Base-by-base conservation (phyloP, 805 yeast genomes). In the Tetrapisispora pingtungensis region DNA sequence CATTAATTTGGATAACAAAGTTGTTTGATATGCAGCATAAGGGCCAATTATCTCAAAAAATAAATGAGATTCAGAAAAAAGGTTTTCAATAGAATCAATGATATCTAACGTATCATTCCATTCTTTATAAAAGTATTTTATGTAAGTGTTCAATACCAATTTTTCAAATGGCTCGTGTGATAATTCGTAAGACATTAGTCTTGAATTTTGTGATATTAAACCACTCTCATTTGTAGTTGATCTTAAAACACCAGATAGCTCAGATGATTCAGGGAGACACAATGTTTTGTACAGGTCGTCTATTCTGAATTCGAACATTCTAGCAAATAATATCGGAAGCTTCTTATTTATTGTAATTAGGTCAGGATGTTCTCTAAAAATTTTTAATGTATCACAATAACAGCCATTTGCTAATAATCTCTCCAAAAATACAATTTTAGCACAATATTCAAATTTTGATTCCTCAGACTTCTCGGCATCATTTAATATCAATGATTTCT, bases 351-450 rank as follows among this genome's bases (percentile, higher is more conserved):
- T 66, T 33, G 71, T 60, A 0, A 81, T 75, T 20, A 86, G 59
- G 42, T 68, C 75, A 8, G 95, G 94, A 52, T 75, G 77, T 48
- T 71, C 71, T 2, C 77, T 66, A 4, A 87, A 64, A 5, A 85
- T 66, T 52, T 63, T 76, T 10, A 84, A 45, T 0, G 85, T 67
- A 2, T 88, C 86, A 59, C 75, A 69, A 41, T 80, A 69, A 40
- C 81, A 61, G 1, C 93, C 89, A 49, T 71, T 73, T 0, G 74
- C 61, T 6, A 89, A 61, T 30, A 80, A 66, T 14, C 72, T 65
- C 48, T 76, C 70, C 30, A 84, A 58, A 31, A 84, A 63, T 38
- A 67, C 68, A 27, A 71, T 50, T 48, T 76, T 79, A 7, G 63
- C 54, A 53, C 32, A 46, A 24, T 41, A 44, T 49, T 20, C 34